These are phyloP conservation scores for Mytilinidion resinicola DNA, from an alignment of 495 filamentous ascomycete genomes.

Conservation along the genomic window DNA sequence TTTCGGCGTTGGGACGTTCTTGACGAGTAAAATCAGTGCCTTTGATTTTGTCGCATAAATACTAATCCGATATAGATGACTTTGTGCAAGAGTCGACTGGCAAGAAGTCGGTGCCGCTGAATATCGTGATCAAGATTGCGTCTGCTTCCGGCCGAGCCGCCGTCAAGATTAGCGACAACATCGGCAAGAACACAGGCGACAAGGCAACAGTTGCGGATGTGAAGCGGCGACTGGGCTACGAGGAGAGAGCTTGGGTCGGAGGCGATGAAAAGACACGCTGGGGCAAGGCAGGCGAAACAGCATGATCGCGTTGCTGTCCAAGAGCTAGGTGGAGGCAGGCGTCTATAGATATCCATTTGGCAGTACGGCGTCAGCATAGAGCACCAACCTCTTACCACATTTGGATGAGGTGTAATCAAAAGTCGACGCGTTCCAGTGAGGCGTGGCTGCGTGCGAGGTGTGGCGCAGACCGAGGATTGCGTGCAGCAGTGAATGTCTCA, in stretches of 20 bases:
- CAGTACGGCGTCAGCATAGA: too few relatives aligned
- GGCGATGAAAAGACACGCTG: conserved; percentile 82
- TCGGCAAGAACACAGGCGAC: conserved; percentile 93
- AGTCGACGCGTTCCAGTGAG: not conserved
- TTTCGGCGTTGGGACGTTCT: conserved; percentile 91
- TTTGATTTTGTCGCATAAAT: not conserved
- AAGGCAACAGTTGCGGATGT: conserved; percentile 69
- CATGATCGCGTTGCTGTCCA: not conserved
- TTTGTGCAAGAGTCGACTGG: conserved; percentile 60
- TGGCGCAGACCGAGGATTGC: too few relatives aligned
- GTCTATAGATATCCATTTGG: not conserved
- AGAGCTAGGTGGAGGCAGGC: too few relatives aligned
- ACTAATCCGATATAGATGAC: conserved; percentile 53
- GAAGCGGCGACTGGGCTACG: conserved; percentile 77
- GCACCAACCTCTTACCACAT: too few relatives aligned
- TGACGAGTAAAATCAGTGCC: conserved; percentile 59
- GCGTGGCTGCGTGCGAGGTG: not conserved
- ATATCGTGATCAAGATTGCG: conserved; percentile 95
- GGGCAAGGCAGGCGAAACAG: conserved; percentile 41
- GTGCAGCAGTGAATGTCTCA: too few relatives aligned
- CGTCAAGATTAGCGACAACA: conserved; percentile 94
- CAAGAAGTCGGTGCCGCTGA: conserved; percentile 84
- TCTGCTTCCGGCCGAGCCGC: conserved; percentile 76
- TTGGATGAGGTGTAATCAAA: too few relatives aligned
- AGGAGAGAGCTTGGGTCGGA: conserved; percentile 72